Conservation (phyloP, 345 rosid genomes). For the Draba incana region DNA sequence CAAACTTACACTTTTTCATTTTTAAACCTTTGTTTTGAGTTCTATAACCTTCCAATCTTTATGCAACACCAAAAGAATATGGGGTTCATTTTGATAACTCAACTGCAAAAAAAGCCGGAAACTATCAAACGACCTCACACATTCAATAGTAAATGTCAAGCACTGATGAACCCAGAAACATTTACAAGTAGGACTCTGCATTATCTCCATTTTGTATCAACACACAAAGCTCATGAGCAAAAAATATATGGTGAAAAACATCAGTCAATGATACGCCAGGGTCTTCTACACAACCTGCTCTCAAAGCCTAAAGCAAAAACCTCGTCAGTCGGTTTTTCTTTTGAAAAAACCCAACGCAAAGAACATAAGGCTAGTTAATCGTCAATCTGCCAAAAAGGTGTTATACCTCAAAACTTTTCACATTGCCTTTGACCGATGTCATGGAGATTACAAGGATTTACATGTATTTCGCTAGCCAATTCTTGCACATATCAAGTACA, state of each 20-base stretch:
- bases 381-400: neutral
- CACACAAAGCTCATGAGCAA: conserved; percentile 18
- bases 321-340: neutral
- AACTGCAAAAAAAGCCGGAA: neutral
- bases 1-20: too few relatives aligned
- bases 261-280: conserved; percentile 8
- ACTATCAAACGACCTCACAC: conserved; percentile 9
- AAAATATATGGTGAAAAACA: neutral
- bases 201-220: conserved; percentile 3
- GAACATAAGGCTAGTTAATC: too few relatives aligned
- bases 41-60: neutral
- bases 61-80: neutral
- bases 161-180: too few relatives aligned
- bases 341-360: neutral
- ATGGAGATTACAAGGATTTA: conserved; percentile 38
- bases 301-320: conserved; percentile 17
- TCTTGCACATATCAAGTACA: conserved; percentile 96
- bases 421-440: conserved; percentile 5
- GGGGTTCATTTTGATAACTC: neutral
- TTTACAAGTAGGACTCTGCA: conserved; percentile 10
- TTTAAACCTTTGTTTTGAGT: neutral
- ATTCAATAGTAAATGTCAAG: too few relatives aligned
- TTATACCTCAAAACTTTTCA: conserved; percentile 25
- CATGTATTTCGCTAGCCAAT: conserved; percentile 90
- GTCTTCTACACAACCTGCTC: conserved; percentile 23